Evolutionary conservation across 192 early-diverging fungal species (phyloP).

Genomic region (Coemansia sp.): DNA sequence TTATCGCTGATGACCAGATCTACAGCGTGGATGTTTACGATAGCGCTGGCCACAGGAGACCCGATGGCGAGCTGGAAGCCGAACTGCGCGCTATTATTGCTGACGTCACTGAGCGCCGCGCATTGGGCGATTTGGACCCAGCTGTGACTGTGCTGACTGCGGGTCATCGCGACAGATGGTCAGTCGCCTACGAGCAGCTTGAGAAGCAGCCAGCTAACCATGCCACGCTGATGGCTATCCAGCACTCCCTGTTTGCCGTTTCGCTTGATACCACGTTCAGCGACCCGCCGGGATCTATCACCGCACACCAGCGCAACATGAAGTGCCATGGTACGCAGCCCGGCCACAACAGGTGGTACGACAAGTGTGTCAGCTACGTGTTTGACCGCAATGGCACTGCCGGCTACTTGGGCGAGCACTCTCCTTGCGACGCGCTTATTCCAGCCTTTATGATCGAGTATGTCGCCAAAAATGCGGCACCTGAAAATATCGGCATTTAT

Average conservation of each 20-base stretch:
- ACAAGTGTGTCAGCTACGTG: conserved; percentile 74
- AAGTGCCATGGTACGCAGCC: conserved; percentile 42
- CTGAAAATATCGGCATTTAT: conserved; percentile 32
- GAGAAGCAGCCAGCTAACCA: conserved; percentile 63
- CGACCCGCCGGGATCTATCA: conserved; percentile 41
- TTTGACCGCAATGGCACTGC: conserved; percentile 77
- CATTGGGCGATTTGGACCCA: conserved; percentile 46
- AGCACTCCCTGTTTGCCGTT: conserved; percentile 76
- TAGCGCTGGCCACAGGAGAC: conserved; percentile 56
- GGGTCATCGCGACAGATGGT: conserved; percentile 85
- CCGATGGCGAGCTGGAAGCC: conserved; percentile 72
- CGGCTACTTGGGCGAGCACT: conserved; percentile 74
- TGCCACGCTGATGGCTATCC: conserved; percentile 65
- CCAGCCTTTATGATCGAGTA: conserved; percentile 66
- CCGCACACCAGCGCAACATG: conserved; percentile 28
- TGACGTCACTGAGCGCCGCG: conserved; percentile 49
- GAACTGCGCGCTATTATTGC: conserved; percentile 65
- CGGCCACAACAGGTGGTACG: conserved; percentile 92
- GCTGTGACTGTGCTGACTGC: conserved; percentile 74
- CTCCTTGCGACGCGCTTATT: conserved; percentile 84
- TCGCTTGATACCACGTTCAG: conserved; percentile 72
- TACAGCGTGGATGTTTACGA: conserved; percentile 74
- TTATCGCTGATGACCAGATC: conserved; percentile 79
- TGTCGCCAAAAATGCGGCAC: conserved; percentile 39
- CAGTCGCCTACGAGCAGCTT: conserved; percentile 70